A percentile compares a stretch with the other conserved stretches of the same genome.
Conservation (phyloP, 768 basidiomycete species). For the Leccinum barrowsii region DNA sequence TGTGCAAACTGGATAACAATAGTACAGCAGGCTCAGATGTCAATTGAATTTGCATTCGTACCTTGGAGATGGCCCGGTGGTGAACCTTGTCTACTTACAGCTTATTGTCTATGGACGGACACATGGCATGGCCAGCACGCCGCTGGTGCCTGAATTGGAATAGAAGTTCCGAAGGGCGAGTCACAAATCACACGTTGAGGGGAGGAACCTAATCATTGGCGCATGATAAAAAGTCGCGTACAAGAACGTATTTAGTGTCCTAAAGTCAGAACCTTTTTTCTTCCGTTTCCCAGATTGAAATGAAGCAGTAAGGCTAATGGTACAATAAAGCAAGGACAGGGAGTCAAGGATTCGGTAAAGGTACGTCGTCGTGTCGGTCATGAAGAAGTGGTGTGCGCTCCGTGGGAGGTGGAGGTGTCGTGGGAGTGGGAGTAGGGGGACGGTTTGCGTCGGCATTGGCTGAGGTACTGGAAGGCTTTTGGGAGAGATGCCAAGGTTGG, state of each 20-base stretch:
- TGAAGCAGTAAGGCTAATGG: conserved; percentile 12
- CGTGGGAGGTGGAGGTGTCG: conserved; percentile 18
- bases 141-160: conserved; percentile 8
- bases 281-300: not conserved
- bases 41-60: conserved; percentile 22
- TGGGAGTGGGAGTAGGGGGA: conserved; percentile 1
- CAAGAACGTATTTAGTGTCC: conserved; percentile 10
- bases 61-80: conserved; percentile 21
- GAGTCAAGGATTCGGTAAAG: conserved; percentile 12
- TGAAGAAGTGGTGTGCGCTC: conserved; percentile 35
- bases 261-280: not conserved
- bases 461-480: conserved; percentile 9
- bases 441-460: conserved; percentile 3
- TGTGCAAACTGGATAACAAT: conserved; percentile 21
- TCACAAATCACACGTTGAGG: conserved; percentile 5
- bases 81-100: conserved; percentile 24
- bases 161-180: not conserved
- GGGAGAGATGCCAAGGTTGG: conserved; percentile 39
- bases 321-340: conserved; percentile 24
- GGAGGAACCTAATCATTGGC: conserved; percentile 18
- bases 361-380: conserved; percentile 11
- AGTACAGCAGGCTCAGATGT: conserved; percentile 6
- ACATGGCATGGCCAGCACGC: not conserved
- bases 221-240: conserved; percentile 16
- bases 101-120: conserved; percentile 22